phyloP scores from a whole-genome alignment of 306 rosid species.

The Purshia tridentata region DNA sequence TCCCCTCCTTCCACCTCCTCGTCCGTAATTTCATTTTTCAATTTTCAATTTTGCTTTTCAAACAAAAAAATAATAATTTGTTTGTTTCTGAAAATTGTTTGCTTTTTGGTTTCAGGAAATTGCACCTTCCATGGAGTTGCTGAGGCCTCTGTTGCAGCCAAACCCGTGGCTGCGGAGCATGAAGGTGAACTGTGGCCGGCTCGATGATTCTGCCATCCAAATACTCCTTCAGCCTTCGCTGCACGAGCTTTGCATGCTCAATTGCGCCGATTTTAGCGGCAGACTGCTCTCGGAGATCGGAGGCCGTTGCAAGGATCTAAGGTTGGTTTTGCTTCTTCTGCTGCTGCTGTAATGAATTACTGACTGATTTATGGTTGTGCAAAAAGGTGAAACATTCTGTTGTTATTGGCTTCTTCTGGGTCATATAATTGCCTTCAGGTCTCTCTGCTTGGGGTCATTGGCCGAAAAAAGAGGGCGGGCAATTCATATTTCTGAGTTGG shows the following conservation, averaged over 20 bases:
- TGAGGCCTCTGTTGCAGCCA: conserved; percentile 71
- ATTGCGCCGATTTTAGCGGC: conserved; percentile 82
- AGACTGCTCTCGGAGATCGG: conserved; percentile 81
- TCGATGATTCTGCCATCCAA: conserved; percentile 69
- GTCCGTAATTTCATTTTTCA: conserved; percentile 30
- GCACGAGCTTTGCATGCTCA: conserved; percentile 66
- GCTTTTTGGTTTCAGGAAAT: conserved; percentile 47
- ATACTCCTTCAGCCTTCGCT: conserved; percentile 62
- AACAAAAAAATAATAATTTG: not conserved
- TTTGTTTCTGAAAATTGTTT: conserved; percentile 1
- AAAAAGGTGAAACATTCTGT: conserved; percentile 14
- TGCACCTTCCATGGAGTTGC: conserved; percentile 56
- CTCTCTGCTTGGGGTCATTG: conserved; percentile 86
- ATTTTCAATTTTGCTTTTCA: not conserved
- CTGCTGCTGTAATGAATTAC: not conserved
- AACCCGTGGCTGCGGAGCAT: conserved; percentile 63
- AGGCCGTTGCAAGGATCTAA: conserved; percentile 61
- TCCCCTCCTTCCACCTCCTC: conserved; percentile 73
- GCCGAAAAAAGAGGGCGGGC: conserved; percentile 79
- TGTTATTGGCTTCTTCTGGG: conserved; percentile 35
- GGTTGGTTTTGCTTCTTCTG: conserved; percentile 37
- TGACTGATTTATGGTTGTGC: not conserved
- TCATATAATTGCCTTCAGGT: conserved; percentile 51
- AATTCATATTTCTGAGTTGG: conserved; percentile 77
- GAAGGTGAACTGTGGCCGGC: conserved; percentile 70